Base-by-base conservation (phyloP, 1,139 yeast species). In the Protomyces macrosporus region DNA sequence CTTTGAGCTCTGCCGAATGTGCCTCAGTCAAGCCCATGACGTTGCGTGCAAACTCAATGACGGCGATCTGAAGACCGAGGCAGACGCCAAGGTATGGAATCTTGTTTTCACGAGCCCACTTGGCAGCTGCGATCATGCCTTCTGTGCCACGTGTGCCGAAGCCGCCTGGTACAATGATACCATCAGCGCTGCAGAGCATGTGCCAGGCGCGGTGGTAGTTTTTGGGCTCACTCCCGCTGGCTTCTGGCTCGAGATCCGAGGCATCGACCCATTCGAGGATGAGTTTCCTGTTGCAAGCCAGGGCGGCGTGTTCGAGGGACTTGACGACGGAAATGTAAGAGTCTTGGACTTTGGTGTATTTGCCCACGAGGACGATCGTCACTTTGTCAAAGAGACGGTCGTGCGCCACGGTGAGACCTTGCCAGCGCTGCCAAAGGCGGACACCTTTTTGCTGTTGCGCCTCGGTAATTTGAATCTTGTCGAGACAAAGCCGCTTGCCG, bases 121-220 rank as follows among this genome's bases (percentile, higher is more conserved):
- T 87, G 64, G 98, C 96, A 68, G 98, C 98, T 42, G 90, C 80
- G 75, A 95, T 80, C 99, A 95, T 95, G 72, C 98, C 98, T 78
- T 93, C 98, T 67, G 90, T 90, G 77, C 99, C 99, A 77, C 98
- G 87, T 63, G 85, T 79, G 68, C 99, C 99, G 74, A 95, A 95
- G 1, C 99, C 99, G 73, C 99, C 99, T 51, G 99, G 98, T 65
- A 95, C 97, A 68, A 95, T 82, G 69, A 95, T 88, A 76, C 98
- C 98, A 75, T 95, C 97, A 33, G 98, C 97, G 72, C 88, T 85
- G 75, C 97, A 90, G 70, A 95, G 86, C 70, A 82, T 81, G 72
- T 90, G 95, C 99, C 98, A 95, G 65, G 98, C 97, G 74, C 87
- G 86, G 76, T 93, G 97, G 79, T 88, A 91, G 71, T 84, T 83